A percentile compares a stretch with the other conserved stretches of the same genome.
Conservation (phyloP, 2,329 filamentous ascomycete species). For the Aspergillus candidus region DNA sequence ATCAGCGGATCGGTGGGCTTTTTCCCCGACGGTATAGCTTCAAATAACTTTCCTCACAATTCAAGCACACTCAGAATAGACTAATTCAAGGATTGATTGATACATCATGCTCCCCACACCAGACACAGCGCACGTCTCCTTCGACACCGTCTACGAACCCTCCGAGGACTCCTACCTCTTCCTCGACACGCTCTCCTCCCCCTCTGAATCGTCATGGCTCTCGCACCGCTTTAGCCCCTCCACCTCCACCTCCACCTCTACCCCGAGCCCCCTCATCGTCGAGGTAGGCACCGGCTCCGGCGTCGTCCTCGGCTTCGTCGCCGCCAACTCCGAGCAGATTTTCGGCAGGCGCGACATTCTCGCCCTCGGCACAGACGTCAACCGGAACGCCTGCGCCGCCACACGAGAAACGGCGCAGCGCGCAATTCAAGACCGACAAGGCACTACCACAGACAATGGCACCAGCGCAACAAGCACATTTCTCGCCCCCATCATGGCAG, state of each 20-base stretch:
- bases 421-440: slow-evolving; percentile 40
- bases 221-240: slow-evolving; percentile 51
- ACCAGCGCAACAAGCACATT: slow-evolving; percentile 42
- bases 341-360: slow-evolving; percentile 67
- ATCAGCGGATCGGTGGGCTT: no score
- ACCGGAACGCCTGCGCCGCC: slow-evolving; percentile 72
- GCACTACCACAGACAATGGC: slow-evolving; percentile 2
- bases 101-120: slow-evolving; percentile 77
- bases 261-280: slow-evolving; percentile 56
- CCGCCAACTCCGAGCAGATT: slow-evolving; percentile 65
- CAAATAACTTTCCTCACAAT: not conserved
- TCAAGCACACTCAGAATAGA: not conserved
- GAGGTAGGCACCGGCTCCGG: slow-evolving; percentile 91
- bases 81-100: not conserved
- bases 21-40: no score
- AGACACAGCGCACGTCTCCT: slow-evolving; percentile 84
- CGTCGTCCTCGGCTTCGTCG: slow-evolving; percentile 82
- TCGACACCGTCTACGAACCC: slow-evolving; percentile 85
- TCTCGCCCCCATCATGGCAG: slow-evolving; percentile 62
- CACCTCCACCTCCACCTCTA: slow-evolving; percentile 3
- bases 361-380: slow-evolving; percentile 76
- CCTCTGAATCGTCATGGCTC: slow-evolving; percentile 64
- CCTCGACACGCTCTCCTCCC: slow-evolving; percentile 78
- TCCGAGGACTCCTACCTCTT: slow-evolving; percentile 94
- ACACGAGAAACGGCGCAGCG: slow-evolving; percentile 61